phyloP scores from a whole-genome alignment of 2,329 filamentous ascomycete species.

The Hypoxylon sp. region DNA sequence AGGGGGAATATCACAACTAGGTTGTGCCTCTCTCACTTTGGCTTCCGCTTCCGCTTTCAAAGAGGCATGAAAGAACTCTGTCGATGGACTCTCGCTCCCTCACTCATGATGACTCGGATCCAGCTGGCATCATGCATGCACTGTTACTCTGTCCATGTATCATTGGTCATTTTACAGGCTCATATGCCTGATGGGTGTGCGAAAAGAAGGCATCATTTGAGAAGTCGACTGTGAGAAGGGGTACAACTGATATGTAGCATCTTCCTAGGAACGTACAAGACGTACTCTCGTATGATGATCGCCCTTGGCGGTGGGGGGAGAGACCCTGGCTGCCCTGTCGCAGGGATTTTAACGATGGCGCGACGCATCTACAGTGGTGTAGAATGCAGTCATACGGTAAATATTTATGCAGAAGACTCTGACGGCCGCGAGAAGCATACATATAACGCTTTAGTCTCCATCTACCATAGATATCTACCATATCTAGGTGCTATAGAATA shows the following conservation, averaged over 20 bases:
- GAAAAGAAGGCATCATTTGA: slow-evolving; percentile 2
- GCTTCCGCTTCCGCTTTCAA: too few relatives aligned
- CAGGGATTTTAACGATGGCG: slow-evolving; percentile 27
- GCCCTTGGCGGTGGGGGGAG: slow-evolving; percentile 45
- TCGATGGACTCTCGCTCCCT: slow-evolving; percentile 3
- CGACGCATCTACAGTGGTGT: slow-evolving; percentile 35
- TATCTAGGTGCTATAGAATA: slow-evolving; percentile 5
- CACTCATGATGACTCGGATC: slow-evolving; percentile 1
- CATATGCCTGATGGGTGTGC: slow-evolving; percentile 18
- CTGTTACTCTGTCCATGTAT: slow-evolving; percentile 2
- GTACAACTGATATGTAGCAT: slow-evolving; percentile 9
- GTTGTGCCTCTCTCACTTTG: not conserved
- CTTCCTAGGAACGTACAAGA: slow-evolving; percentile 7
- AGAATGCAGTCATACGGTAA: slow-evolving; percentile 31
- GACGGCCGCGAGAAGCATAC: not conserved
- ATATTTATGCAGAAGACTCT: slow-evolving; percentile 16
- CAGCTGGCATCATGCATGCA: slow-evolving; percentile 12
- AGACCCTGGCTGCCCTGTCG: slow-evolving; percentile 43
- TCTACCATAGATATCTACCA: too few relatives aligned
- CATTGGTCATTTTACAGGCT: slow-evolving; percentile 7
- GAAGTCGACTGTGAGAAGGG: slow-evolving; percentile 4
- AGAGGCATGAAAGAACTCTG: not conserved
- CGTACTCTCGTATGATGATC: slow-evolving; percentile 45
- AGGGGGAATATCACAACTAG: too few relatives aligned
- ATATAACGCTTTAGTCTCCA: slow-evolving; percentile 19